A percentile compares a stretch with the other conserved stretches of the same genome.
Conservation (phyloP, 2,329 filamentous ascomycete genomes). For the Pseudogymnoascus pannorum region DNA sequence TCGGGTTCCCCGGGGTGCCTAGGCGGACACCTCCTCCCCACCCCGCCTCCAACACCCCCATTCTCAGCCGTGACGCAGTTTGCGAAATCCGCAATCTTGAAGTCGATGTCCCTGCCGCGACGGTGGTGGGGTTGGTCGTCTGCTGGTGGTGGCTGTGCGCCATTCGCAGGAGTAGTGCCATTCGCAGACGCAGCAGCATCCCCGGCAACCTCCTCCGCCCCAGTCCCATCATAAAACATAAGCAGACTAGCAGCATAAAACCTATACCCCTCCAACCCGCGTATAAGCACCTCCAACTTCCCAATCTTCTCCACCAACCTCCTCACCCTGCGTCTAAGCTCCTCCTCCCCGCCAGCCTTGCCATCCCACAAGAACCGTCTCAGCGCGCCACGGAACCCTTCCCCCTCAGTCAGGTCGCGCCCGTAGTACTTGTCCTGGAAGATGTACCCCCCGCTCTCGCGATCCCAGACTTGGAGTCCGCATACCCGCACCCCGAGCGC, state of each 20-base stretch:
- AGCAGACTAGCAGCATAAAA: slow-evolving; percentile 93
- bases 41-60: slow-evolving; percentile 35
- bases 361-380: slow-evolving; percentile 90
- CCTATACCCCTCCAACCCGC: slow-evolving; percentile 72
- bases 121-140: slow-evolving; percentile 31
- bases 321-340: slow-evolving; percentile 41
- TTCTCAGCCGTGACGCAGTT: slow-evolving; percentile 93
- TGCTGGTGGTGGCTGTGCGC: slow-evolving; percentile 17
- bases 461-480: slow-evolving; percentile 94
- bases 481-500: slow-evolving; percentile 90
- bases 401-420: slow-evolving; percentile 75
- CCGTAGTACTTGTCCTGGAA: slow-evolving; percentile 99
- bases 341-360: no score
- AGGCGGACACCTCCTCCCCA: slow-evolving; percentile 66
- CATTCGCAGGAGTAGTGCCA: slow-evolving; percentile 28
- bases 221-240: slow-evolving; percentile 91
- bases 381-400: slow-evolving; percentile 81
- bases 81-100: slow-evolving; percentile 98
- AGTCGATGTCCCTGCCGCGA: slow-evolving; percentile 57
- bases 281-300: slow-evolving; percentile 75
- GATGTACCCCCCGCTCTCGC: slow-evolving; percentile 72
- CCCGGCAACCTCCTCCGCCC: slow-evolving; percentile 45
- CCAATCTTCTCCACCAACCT: slow-evolving; percentile 78
- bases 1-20: slow-evolving; percentile 74
- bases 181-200: slow-evolving; percentile 25